Conservation (phyloP, 2,329 filamentous ascomycete genomes). For the Aspergillus glaucus region DNA sequence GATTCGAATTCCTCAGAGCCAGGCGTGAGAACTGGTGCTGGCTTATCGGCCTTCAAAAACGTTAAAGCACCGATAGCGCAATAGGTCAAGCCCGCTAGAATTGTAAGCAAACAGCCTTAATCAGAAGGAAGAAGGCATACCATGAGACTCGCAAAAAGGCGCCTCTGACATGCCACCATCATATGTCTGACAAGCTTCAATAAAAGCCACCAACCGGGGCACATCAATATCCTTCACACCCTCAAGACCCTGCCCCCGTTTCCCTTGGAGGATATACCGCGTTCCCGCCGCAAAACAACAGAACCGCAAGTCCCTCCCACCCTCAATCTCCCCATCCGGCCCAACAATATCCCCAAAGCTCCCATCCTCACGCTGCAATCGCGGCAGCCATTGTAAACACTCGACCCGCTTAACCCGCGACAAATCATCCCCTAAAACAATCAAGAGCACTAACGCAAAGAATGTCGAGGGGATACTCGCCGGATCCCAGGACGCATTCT, state of each 20-base stretch:
- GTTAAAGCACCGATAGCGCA: conserved; percentile 74
- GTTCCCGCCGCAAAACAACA: conserved; percentile 79
- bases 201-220: conserved; percentile 61
- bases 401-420: conserved; percentile 59
- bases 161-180: conserved; percentile 79
- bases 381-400: conserved; percentile 67
- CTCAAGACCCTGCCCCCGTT: conserved; percentile 47
- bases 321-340: conserved; percentile 57
- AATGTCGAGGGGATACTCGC: conserved; percentile 82
- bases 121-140: conserved; percentile 40
- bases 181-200: conserved; percentile 66
- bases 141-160: conserved; percentile 75
- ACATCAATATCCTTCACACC: conserved; percentile 69
- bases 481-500: conserved; percentile 60
- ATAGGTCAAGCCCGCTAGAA: conserved; percentile 77
- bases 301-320: conserved; percentile 78
- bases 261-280: conserved; percentile 71
- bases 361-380: conserved; percentile 73
- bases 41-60: conserved; percentile 53
- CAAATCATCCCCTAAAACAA: conserved; percentile 59
- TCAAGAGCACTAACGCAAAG: conserved; percentile 73
- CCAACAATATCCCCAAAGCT: conserved; percentile 82
- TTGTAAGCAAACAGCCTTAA: not conserved
- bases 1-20: conserved; percentile 27
- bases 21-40: conserved; percentile 19